Percentiles rank a stretch among this genome's conserved stretches.
These are phyloP conservation scores for Ceratocystis cacaofunesta DNA, from an alignment of 2,329 filamentous ascomycete species.

Conservation along the genomic window DNA sequence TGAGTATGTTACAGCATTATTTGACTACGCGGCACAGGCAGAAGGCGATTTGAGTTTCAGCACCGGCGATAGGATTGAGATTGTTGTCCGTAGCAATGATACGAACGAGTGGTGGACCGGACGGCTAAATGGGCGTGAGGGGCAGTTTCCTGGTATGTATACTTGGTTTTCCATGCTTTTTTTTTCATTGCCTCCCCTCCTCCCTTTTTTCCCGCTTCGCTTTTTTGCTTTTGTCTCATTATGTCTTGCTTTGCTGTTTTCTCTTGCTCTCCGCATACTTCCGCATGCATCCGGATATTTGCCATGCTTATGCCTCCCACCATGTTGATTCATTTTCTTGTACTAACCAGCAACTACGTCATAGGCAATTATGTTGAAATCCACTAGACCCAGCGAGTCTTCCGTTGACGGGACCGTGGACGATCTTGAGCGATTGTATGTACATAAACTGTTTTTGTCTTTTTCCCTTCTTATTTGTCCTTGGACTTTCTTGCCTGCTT, in stretches of 20 bases:
- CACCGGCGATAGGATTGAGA: constrained; percentile 80
- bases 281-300: not conserved
- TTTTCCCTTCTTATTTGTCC: not conserved
- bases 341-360: not conserved
- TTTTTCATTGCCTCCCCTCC: no score
- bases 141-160: constrained; percentile 81
- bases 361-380: constrained; percentile 7
- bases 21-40: constrained; percentile 91
- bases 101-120: constrained; percentile 97
- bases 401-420: not conserved
- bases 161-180: not conserved
- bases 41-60: constrained; percentile 86
- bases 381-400: not conserved
- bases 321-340: not conserved
- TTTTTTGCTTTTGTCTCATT: not conserved
- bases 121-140: constrained; percentile 60
- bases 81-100: constrained; percentile 67
- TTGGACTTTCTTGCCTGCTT: not conserved
- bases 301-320: not conserved
- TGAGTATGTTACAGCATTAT: constrained; percentile 79
- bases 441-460: not conserved
- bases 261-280: not conserved
- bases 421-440: not conserved
- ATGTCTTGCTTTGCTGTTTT: not conserved
- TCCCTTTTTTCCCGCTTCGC: not conserved